Percentiles rank a stretch among this genome's conserved stretches.
phyloP scores from a whole-genome alignment of 495 filamentous ascomycete genomes.

The Talaromyces adpressus region DNA sequence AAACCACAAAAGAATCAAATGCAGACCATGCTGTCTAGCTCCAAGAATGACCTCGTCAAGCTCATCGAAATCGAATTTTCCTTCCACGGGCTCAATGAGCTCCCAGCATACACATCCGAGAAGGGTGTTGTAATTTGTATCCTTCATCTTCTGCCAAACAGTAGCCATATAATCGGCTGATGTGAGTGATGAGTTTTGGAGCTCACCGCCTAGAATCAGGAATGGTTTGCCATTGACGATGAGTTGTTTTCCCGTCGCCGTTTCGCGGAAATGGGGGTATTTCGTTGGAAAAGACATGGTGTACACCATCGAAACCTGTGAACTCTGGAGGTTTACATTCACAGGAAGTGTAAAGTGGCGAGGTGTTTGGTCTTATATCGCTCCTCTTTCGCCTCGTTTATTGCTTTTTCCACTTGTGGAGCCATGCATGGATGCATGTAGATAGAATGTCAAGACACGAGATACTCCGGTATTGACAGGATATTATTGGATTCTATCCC shows the following conservation, averaged over 20 bases:
- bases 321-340: too few species aligned
- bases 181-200: conserved; percentile 44
- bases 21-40: conserved; percentile 31
- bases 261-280: conserved; percentile 23
- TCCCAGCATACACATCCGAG: conserved; percentile 48
- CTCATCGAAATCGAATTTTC: conserved; percentile 35
- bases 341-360: too few species aligned
- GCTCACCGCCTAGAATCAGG: conserved; percentile 36
- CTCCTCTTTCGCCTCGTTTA: too few species aligned
- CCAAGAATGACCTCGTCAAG: conserved; percentile 34
- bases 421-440: neutral
- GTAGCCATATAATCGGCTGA: conserved; percentile 36
- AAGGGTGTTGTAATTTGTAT: conserved; percentile 39
- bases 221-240: conserved; percentile 40
- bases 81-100: conserved; percentile 39
- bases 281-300: neutral
- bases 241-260: conserved; percentile 26
- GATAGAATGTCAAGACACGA: neutral
- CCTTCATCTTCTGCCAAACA: conserved; percentile 35
- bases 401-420: too few species aligned
- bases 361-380: too few species aligned
- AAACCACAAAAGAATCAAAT: conserved; percentile 44
- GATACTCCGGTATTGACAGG: neutral
- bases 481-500: neutral
- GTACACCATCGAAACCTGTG: too few species aligned